These are phyloP conservation scores for Cystobasidium onofrii DNA, from an alignment of 768 basidiomycete species.

Conservation along the genomic window DNA sequence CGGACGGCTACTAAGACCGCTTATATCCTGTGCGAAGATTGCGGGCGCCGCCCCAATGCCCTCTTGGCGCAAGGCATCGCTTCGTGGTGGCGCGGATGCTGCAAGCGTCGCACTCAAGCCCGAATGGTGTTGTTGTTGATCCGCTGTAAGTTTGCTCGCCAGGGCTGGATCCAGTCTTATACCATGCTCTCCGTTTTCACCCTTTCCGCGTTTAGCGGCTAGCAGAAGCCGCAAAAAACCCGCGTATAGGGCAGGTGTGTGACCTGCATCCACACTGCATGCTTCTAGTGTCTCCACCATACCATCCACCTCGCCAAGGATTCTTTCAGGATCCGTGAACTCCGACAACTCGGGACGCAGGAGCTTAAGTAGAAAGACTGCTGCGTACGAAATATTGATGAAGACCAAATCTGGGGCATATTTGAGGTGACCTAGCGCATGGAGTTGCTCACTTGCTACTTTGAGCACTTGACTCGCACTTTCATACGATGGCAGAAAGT, in stretches of 20 bases:
- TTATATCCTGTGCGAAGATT: not conserved
- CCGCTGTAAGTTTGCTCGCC: slow-evolving; percentile 10
- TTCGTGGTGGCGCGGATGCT: not conserved
- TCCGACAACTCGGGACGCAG: slow-evolving; percentile 21
- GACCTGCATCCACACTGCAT: slow-evolving; percentile 7
- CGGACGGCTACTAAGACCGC: not conserved
- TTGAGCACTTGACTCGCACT: slow-evolving; percentile 8
- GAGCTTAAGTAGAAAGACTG: slow-evolving; percentile 27
- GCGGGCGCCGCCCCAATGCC: not conserved
- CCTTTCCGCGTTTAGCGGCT: slow-evolving; percentile 21
- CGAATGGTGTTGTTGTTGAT: not conserved
- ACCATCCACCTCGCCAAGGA: slow-evolving; percentile 11
- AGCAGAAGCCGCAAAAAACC: slow-evolving; percentile 19
- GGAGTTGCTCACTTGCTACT: not conserved
- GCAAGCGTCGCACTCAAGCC: not conserved
- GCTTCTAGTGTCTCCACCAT: not conserved
- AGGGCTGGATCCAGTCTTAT: slow-evolving; percentile 18
- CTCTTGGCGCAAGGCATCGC: not conserved
- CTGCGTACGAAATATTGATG: slow-evolving; percentile 25
- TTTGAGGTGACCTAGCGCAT: slow-evolving; percentile 9
- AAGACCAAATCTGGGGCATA: slow-evolving; percentile 21
- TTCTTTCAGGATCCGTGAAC: slow-evolving; percentile 17
- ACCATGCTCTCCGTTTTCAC: not conserved
- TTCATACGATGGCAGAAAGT: slow-evolving; percentile 26
- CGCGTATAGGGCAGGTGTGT: slow-evolving; percentile 25